A percentile compares a stretch with the other conserved stretches of the same genome.
Evolutionary conservation across 306 rosid species (phyloP).

Genomic region (Ammopiptanthus mongolicus): DNA sequence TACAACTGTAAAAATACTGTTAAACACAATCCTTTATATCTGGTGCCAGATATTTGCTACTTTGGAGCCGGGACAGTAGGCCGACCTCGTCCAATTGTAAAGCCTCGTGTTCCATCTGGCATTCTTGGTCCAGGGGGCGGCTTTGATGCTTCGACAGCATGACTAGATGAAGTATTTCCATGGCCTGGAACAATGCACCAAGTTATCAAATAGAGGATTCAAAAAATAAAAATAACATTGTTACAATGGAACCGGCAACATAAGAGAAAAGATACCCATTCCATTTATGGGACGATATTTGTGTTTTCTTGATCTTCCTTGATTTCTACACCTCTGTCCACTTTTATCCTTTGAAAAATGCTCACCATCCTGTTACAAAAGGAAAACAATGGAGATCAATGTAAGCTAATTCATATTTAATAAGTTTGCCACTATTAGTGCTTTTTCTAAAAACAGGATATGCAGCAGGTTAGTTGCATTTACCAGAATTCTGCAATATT

Average conservation of each 20-base stretch:
- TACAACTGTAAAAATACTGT: background rate
- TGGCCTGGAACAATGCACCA: slow-evolving; percentile 52
- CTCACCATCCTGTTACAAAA: slow-evolving; percentile 53
- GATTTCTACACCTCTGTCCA: slow-evolving; percentile 64
- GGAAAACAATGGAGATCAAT: slow-evolving; percentile 8
- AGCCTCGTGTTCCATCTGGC: slow-evolving; percentile 98
- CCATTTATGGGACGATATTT: slow-evolving; percentile 68
- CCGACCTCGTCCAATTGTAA: slow-evolving; percentile 93
- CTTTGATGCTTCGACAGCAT: slow-evolving; percentile 56
- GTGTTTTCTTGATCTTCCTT: slow-evolving; percentile 60
- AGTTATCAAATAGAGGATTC: background rate
- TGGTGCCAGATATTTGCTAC: slow-evolving; percentile 24
- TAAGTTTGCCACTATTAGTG: background rate
- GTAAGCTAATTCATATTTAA: background rate
- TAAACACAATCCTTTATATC: slow-evolving; percentile 13
- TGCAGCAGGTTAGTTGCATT: background rate
- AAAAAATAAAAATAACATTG: background rate
- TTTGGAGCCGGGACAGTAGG: slow-evolving; percentile 41
- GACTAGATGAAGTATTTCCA: slow-evolving; percentile 54
- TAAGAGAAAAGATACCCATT: slow-evolving; percentile 43
- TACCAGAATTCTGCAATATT: background rate
- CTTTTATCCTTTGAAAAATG: slow-evolving; percentile 54
- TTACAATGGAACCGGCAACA: background rate
- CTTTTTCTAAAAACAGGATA: background rate
- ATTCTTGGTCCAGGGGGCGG: slow-evolving; percentile 97